Conservation (phyloP, 2,329 filamentous ascomycete genomes). For the Colletotrichum salicis region DNA sequence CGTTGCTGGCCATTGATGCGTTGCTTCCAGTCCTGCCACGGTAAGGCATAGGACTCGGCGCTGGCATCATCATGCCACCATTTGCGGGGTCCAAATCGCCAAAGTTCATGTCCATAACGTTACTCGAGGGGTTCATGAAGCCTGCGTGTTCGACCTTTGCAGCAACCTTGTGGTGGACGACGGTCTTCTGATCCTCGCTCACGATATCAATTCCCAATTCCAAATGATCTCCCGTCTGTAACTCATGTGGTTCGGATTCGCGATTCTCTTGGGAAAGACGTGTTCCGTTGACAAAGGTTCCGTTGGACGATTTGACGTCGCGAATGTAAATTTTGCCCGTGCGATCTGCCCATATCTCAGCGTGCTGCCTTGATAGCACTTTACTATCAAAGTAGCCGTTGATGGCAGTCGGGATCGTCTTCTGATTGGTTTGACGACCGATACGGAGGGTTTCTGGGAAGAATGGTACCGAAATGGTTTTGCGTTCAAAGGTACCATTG, state of each 20-base stretch:
- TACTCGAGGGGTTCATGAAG: conserved; percentile 78
- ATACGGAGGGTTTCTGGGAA: conserved; percentile 95
- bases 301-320: conserved; percentile 98
- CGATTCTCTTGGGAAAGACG: conserved; percentile 92
- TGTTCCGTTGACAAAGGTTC: conserved; percentile 95
- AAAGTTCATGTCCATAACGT: conserved; percentile 88
- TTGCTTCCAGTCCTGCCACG: conserved; percentile 77
- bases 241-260: conserved; percentile 94
- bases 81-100: conserved; percentile 89
- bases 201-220: conserved; percentile 99
- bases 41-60: conserved; percentile 74
- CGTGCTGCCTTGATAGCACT: conserved; percentile 94
- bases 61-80: conserved; percentile 75
- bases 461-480: conserved; percentile 93
- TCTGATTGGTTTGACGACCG: conserved; percentile 95
- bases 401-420: conserved; percentile 87
- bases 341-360: conserved; percentile 89
- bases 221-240: conserved; percentile 89
- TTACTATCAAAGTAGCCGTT: conserved; percentile 99
- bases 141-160: conserved; percentile 97
- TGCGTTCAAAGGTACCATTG: conserved; percentile 96
- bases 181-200: conserved; percentile 97
- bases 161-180: conserved; percentile 98
- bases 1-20: conserved; percentile 69
- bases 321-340: conserved; percentile 94